Percentiles rank a stretch among this genome's conserved stretches.
phyloP scores from a whole-genome alignment of 2,329 filamentous ascomycete genomes.

The Paraphoma chrysanthemicola region DNA sequence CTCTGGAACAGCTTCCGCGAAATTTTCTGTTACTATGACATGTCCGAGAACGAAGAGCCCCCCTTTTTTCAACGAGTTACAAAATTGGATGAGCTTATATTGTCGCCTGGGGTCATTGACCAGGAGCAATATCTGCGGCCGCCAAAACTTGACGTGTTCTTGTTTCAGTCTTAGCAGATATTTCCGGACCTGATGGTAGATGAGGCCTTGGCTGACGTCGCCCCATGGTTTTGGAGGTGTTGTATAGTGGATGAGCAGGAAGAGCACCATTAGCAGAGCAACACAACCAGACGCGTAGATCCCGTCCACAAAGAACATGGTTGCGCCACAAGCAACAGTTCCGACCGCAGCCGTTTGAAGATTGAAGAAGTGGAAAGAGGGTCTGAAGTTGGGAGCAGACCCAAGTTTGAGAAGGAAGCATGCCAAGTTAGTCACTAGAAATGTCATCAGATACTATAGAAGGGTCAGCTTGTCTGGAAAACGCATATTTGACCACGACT shows the following conservation, averaged over 20 bases:
- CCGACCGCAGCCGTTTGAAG: constrained; percentile 82
- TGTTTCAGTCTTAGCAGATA: constrained; percentile 83
- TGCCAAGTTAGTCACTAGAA: constrained; percentile 85
- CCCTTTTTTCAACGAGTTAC: constrained; percentile 89
- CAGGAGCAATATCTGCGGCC: constrained; percentile 84
- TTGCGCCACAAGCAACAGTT: constrained; percentile 75
- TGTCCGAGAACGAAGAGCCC: constrained; percentile 85
- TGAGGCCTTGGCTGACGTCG: constrained; percentile 86
- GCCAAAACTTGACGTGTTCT: constrained; percentile 94
- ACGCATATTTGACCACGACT: background rate
- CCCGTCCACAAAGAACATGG: constrained; percentile 91
- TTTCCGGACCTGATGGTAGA: constrained; percentile 88
- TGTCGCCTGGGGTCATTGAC: constrained; percentile 84
- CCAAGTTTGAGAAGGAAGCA: constrained; percentile 87
- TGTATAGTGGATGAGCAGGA: constrained; percentile 84
- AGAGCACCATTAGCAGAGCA: constrained; percentile 75
- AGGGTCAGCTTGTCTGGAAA: background rate
- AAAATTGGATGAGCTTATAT: constrained; percentile 86
- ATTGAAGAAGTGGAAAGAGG: constrained; percentile 87
- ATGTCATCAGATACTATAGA: constrained; percentile 79
- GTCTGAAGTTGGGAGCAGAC: constrained; percentile 86
- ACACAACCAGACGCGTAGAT: constrained; percentile 80
- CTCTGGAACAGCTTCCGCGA: constrained; percentile 78
- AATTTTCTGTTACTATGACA: constrained; percentile 86
- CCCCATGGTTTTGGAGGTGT: constrained; percentile 89